phyloP scores from a whole-genome alignment of 139 green algal species.

The Monoraphidium neglectum region DNA sequence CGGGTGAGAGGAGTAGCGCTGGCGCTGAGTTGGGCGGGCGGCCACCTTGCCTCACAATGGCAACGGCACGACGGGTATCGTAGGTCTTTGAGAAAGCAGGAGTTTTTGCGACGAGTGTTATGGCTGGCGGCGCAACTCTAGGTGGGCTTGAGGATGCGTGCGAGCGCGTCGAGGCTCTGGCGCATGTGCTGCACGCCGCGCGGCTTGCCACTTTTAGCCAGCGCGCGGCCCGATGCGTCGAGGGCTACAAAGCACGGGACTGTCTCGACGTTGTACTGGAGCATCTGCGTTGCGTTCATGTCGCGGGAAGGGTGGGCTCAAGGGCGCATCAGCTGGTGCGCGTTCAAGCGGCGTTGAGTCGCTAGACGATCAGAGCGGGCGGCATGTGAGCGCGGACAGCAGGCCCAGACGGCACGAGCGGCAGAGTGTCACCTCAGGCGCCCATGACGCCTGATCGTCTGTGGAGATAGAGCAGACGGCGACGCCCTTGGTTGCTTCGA shows the following conservation, averaged over 20 bases:
- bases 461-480: constrained; percentile 7
- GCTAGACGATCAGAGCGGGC: no score
- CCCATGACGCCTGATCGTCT: constrained; percentile 17
- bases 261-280: constrained; percentile 44
- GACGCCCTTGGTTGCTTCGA: background rate
- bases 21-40: no score
- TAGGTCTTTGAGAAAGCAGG: background rate
- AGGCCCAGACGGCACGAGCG: no score
- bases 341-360: no score
- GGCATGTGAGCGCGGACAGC: no score
- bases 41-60: no score
- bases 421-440: constrained; percentile 8
- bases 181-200: constrained; percentile 2
- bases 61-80: no score
- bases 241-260: constrained; percentile 57
- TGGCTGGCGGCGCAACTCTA: background rate
- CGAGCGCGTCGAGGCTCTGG: background rate
- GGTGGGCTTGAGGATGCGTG: no score
- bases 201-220: constrained; percentile 18
- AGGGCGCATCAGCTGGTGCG: background rate
- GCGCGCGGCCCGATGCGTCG: constrained; percentile 7
- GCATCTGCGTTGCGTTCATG: constrained; percentile 29
- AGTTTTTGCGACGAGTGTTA: background rate
- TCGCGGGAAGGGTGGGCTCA: background rate
- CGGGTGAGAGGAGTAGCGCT: no score